Evolutionary conservation across 176 grass and related monocot genomes (phyloP).

Genomic region (Dactylis glomerata): DNA sequence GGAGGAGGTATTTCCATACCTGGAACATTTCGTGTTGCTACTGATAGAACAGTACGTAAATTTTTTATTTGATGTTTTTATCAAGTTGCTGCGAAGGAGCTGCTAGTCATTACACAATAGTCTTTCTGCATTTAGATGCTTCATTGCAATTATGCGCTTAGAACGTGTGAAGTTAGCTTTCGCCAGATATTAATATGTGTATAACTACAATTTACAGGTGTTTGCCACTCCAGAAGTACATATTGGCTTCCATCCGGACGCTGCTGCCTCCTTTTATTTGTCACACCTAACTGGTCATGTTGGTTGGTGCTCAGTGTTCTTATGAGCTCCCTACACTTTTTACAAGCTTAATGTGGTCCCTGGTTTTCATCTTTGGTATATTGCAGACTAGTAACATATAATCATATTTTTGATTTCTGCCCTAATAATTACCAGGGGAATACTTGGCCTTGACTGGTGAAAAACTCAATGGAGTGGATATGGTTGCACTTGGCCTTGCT

Average conservation of each 20-base stretch:
- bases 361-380: not conserved
- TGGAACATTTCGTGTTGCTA: slow-evolving; percentile 92
- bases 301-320: slow-evolving; percentile 47
- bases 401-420: not conserved
- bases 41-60: slow-evolving; percentile 72
- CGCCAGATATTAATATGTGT: not conserved
- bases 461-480: slow-evolving; percentile 79
- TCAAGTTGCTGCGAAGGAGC: not conserved
- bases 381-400: not conserved
- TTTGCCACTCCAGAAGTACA: slow-evolving; percentile 96
- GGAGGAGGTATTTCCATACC: slow-evolving; percentile 94
- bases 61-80: not conserved
- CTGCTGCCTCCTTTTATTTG: slow-evolving; percentile 91
- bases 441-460: slow-evolving; percentile 91
- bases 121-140: not conserved
- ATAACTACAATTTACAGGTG: slow-evolving; percentile 41
- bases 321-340: not conserved
- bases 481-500: slow-evolving; percentile 93
- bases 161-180: not conserved
- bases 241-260: slow-evolving; percentile 97
- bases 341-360: not conserved
- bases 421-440: slow-evolving; percentile 53
- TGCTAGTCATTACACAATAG: not conserved
- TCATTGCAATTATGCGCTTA: not conserved
- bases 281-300: slow-evolving; percentile 94